These are phyloP conservation scores for Microthlaspi erraticum DNA, from an alignment of 345 rosid species.

Conservation along the genomic window DNA sequence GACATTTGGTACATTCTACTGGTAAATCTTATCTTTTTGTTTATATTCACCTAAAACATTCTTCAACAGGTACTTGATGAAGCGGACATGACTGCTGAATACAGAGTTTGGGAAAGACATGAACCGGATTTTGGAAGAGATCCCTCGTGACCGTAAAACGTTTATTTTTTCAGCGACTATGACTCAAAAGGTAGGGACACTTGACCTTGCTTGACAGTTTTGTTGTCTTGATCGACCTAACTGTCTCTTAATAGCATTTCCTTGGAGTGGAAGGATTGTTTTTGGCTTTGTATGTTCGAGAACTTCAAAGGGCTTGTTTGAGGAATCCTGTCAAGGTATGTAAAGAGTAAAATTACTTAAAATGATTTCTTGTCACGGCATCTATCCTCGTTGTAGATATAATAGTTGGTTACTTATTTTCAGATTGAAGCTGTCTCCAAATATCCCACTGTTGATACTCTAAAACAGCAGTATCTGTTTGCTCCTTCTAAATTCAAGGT, in stretches of 20 bases:
- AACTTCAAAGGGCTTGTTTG: slow-evolving; percentile 92
- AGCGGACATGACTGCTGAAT: slow-evolving; percentile 90
- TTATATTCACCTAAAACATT: not conserved
- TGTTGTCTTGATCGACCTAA: not conserved
- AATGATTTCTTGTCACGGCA: too few species aligned
- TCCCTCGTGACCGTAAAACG: slow-evolving; percentile 77
- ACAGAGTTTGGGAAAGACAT: slow-evolving; percentile 90
- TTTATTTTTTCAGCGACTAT: slow-evolving; percentile 97
- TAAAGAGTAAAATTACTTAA: not conserved
- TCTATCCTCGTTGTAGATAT: too few species aligned
- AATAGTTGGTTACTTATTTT: too few species aligned
- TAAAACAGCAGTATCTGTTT: too few species aligned
- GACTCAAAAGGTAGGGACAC: slow-evolving; percentile 92
- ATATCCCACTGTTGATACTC: too few species aligned
- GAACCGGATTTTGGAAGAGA: slow-evolving; percentile 71
- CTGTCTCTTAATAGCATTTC: slow-evolving; percentile 15
- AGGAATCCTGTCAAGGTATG: slow-evolving; percentile 90
- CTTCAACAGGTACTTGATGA: slow-evolving; percentile 79
- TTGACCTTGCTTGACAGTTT: not conserved
- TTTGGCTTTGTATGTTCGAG: slow-evolving; percentile 61
- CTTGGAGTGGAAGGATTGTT: slow-evolving; percentile 21
- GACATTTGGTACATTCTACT: too few species aligned
- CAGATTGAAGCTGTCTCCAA: too few species aligned
- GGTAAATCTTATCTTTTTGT: slow-evolving; percentile 53
- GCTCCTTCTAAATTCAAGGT: not conserved